Evolutionary conservation across 1,284 basidiomycete species (phyloP).

Genomic region (Fomitopsis pinicola): DNA sequence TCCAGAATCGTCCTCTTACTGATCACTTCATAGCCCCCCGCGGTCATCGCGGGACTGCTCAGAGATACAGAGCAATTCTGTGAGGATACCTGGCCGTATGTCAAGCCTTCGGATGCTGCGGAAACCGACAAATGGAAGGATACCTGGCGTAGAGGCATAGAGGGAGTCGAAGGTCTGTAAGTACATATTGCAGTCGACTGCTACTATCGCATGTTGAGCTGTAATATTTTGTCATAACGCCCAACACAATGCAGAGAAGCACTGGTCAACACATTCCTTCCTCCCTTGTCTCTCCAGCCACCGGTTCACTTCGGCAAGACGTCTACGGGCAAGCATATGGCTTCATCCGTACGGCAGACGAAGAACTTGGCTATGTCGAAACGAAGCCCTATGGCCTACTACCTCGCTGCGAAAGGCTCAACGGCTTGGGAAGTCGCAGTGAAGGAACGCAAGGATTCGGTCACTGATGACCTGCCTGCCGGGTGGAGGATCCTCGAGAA

Average conservation of each 20-base stretch:
- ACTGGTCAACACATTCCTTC: slow-evolving; percentile 23
- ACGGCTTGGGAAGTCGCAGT: slow-evolving; percentile 69
- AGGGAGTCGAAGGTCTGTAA: slow-evolving; percentile 53
- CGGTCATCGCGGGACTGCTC: slow-evolving; percentile 55
- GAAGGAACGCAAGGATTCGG: slow-evolving; percentile 45
- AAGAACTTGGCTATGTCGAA: slow-evolving; percentile 50
- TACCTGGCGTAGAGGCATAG: slow-evolving; percentile 38
- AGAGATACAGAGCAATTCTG: slow-evolving; percentile 46
- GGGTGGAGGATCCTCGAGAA: slow-evolving; percentile 65
- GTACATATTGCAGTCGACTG: slow-evolving; percentile 24
- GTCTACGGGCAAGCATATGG: slow-evolving; percentile 50
- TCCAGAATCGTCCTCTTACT: background rate
- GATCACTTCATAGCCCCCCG: slow-evolving; percentile 49
- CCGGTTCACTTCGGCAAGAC: slow-evolving; percentile 48
- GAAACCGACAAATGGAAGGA: slow-evolving; percentile 23
- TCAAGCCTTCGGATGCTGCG: slow-evolving; percentile 11
- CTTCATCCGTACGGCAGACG: slow-evolving; percentile 56
- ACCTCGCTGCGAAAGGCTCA: slow-evolving; percentile 63
- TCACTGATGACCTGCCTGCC: slow-evolving; percentile 50
- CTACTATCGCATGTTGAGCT: background rate
- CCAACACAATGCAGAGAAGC: slow-evolving; percentile 15
- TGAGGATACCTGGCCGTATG: slow-evolving; percentile 45
- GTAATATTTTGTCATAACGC: background rate
- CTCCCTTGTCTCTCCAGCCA: slow-evolving; percentile 26
- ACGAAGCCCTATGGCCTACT: slow-evolving; percentile 59